Evolutionary conservation across 2,329 filamentous ascomycete species (phyloP), one percentile per base, ranked within the genome.

Genomic region (Xylaria sp.): DNA sequence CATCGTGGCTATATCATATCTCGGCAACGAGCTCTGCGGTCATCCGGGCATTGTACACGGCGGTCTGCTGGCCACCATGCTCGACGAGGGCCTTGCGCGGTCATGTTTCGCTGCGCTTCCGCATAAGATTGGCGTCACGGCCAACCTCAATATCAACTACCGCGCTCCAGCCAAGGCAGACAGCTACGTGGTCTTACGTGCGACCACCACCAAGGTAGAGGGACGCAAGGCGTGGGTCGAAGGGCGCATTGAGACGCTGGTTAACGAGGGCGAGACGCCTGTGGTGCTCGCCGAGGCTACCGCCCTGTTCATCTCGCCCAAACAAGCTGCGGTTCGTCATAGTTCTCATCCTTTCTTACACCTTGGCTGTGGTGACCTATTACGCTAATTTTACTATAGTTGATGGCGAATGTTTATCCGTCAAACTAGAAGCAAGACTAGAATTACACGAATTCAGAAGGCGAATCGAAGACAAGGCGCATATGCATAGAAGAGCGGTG

Each of bases 191-290:
- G 92, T 96, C 45, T 79, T 99, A 61, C 84, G 86, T 65, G 94
- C 92, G 3, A 86, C 87, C 74, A 97, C 94, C 19, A 89, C 86
- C 9, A 94, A 90, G 79, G 91, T 94, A 1, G 93, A 98, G 74
- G 94, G 95, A 0, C 84, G 95, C 65, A 98, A 98, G 81, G 94
- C 93, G 12, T 97, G 92, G 92, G 92, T 97, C 1, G 89, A 91
- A 78, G 95, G 92, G 1, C 86, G 87, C 69, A 89, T 98, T 71
- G 93, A 97, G 83, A 89, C 92, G 58, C 78, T 98, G 64, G 85
- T 83, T 25, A 80, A 80, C 69, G 82, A 87, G 35, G 86, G 87
- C 8, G 84, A 89, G 76, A 81, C 83, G 69, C 88, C 89, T 0
- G 78, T 83, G 15, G 83, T 94, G 50, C 76, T 97, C 62, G 92